Percentiles rank a stretch among this genome's conserved stretches.
These are phyloP conservation scores for Alectoria sarmentosa DNA, from an alignment of 495 filamentous ascomycete species.

Conservation along the genomic window DNA sequence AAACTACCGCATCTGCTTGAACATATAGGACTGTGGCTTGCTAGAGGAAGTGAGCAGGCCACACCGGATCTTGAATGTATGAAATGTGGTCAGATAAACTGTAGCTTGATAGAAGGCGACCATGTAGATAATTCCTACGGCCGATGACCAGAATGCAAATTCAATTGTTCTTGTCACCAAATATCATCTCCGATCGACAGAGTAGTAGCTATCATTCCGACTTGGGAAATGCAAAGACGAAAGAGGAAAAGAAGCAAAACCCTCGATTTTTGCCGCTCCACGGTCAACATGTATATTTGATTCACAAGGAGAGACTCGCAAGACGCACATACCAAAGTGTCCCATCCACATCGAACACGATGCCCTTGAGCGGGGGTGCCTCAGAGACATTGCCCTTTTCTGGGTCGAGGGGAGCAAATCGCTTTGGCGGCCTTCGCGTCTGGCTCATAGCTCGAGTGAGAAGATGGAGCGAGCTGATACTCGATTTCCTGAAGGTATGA, in stretches of 20 bases:
- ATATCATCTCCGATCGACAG: too few species aligned
- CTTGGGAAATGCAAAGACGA: too few species aligned
- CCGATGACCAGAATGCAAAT: too few species aligned
- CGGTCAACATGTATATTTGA: too few species aligned
- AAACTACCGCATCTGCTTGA: conserved; percentile 65
- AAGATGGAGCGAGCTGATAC: not conserved
- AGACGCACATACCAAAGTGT: conserved; percentile 68
- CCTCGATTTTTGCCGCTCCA: too few species aligned
- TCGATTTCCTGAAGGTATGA: not conserved
- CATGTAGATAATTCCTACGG: too few species aligned
- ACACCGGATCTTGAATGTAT: not conserved
- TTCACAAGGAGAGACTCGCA: too few species aligned
- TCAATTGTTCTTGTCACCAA: too few species aligned
- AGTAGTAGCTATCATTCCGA: too few species aligned
- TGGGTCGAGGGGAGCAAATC: conserved; percentile 51
- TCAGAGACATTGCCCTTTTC: conserved; percentile 24
- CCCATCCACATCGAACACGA: conserved; percentile 94
- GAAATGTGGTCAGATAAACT: too few species aligned
- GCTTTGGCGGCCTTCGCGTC: conserved; percentile 23
- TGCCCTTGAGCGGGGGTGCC: conserved; percentile 60
- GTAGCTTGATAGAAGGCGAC: not conserved
- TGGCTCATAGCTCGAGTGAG: conserved; percentile 10
- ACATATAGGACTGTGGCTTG: conserved; percentile 93
- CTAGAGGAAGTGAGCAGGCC: conserved; percentile 33
- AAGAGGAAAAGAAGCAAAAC: not conserved